phyloP scores from a whole-genome alignment of 1,139 yeast species.

The Pichia sp. region DNA sequence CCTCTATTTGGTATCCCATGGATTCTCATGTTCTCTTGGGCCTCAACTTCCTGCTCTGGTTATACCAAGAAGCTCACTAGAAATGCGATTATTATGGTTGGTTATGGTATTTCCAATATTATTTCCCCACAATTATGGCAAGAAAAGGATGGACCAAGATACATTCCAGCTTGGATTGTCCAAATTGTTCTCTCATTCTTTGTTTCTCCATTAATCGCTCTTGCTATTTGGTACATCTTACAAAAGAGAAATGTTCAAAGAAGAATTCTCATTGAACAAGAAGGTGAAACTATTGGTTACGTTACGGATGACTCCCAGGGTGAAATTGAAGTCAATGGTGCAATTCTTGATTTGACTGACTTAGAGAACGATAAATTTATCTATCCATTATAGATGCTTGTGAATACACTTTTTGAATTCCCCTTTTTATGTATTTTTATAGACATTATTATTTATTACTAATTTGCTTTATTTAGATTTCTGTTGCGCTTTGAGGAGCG shows the following conservation, averaged over 20 bases:
- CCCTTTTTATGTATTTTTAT: too few relatives aligned
- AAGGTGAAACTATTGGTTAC: slow-evolving; percentile 18
- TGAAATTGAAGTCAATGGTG: slow-evolving; percentile 29
- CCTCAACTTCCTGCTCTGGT: slow-evolving; percentile 30
- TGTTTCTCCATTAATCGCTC: slow-evolving; percentile 31
- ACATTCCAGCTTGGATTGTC: slow-evolving; percentile 43
- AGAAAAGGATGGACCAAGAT: slow-evolving; percentile 33
- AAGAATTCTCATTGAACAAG: slow-evolving; percentile 12
- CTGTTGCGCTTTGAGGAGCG: neutral
- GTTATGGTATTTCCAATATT: slow-evolving; percentile 34
- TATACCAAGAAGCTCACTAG: slow-evolving; percentile 35
- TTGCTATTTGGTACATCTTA: slow-evolving; percentile 33
- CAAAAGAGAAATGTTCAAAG: slow-evolving; percentile 32
- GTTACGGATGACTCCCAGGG: slow-evolving; percentile 26
- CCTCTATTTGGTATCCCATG: slow-evolving; percentile 34
- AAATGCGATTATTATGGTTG: slow-evolving; percentile 32
- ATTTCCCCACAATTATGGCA: slow-evolving; percentile 41
- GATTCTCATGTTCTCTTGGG: slow-evolving; percentile 35
- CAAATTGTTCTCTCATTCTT: slow-evolving; percentile 41
- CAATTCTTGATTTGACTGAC: slow-evolving; percentile 39
- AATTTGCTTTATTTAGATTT: too few relatives aligned
- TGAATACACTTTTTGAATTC: neutral
- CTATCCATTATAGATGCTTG: slow-evolving; percentile 14
- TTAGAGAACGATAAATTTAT: slow-evolving; percentile 34
- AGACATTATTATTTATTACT: too few relatives aligned